These are phyloP conservation scores for Brassica nigra DNA, from an alignment of 345 rosid species.

Conservation along the genomic window DNA sequence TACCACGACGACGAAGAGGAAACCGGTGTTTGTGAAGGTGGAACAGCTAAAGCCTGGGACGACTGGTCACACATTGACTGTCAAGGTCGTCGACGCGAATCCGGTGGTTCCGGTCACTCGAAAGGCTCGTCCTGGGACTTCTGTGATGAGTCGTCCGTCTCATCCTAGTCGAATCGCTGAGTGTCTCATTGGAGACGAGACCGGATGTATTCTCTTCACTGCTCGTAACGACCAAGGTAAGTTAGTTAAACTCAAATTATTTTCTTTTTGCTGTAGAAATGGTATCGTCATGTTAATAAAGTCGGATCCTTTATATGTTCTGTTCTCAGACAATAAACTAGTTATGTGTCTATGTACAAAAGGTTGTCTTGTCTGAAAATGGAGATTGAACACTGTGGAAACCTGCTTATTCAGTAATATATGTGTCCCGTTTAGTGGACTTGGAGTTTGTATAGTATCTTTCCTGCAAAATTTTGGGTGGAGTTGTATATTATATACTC, in stretches of 20 bases:
- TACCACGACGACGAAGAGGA: slow-evolving; percentile 46
- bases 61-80: slow-evolving; percentile 64
- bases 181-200: slow-evolving; percentile 78
- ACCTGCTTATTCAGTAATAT: background rate
- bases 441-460: background rate
- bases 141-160: slow-evolving; percentile 49
- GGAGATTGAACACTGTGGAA: background rate
- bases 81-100: slow-evolving; percentile 57
- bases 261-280: background rate
- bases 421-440: background rate
- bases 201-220: slow-evolving; percentile 75
- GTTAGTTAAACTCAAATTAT: too few relatives aligned
- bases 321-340: too few relatives aligned
- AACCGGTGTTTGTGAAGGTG: slow-evolving; percentile 68
- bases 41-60: slow-evolving; percentile 73
- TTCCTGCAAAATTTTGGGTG: too few relatives aligned
- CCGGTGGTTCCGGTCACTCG: slow-evolving; percentile 47
- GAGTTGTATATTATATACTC: background rate
- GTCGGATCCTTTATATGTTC: background rate
- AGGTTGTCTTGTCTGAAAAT: background rate
- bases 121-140: slow-evolving; percentile 54
- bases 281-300: background rate
- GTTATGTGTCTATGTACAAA: too few relatives aligned
- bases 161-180: slow-evolving; percentile 67
- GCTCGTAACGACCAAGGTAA: slow-evolving; percentile 84